A percentile compares a stretch with the other conserved stretches of the same genome.
These are phyloP conservation scores for Croton laevigatus DNA, from an alignment of 441 rosid species.

Conservation along the genomic window DNA sequence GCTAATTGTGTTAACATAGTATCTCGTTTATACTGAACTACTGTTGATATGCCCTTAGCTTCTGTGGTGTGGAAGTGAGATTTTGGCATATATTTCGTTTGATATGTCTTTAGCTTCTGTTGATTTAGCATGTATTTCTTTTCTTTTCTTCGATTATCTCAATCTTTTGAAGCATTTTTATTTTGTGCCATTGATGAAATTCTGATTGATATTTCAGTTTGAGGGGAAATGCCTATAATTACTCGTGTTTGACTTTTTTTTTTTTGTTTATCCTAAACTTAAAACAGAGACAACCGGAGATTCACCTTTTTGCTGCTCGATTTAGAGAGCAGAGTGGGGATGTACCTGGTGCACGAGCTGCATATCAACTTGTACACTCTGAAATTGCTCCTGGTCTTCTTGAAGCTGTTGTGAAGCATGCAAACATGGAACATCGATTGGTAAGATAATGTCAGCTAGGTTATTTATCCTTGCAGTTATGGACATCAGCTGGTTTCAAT, in stretches of 20 bases:
- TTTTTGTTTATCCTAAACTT: constrained; percentile 16
- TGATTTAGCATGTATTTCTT: not conserved
- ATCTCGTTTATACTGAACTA: not conserved
- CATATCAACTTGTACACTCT: constrained; percentile 75
- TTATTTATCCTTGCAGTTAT: constrained; percentile 69
- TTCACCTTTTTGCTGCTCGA: constrained; percentile 88
- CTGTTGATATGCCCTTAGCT: not conserved
- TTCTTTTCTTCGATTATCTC: not conserved
- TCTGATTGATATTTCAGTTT: not conserved
- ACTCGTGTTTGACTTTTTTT: constrained; percentile 1
- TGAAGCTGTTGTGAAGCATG: constrained; percentile 94
- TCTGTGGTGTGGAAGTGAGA: not conserved
- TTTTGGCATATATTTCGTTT: too few species aligned
- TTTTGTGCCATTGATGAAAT: not conserved
- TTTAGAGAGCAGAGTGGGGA: constrained; percentile 88
- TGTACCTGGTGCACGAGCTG: constrained; percentile 81
- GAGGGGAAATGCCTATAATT: not conserved
- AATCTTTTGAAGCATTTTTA: not conserved
- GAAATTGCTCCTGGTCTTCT: constrained; percentile 93
- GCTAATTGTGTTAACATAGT: not conserved
- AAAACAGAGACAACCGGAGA: constrained; percentile 90
- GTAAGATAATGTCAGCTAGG: constrained; percentile 41
- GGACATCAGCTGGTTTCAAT: constrained; percentile 52
- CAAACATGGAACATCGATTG: constrained; percentile 85
- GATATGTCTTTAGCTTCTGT: too few species aligned